Conservation (phyloP, 2,329 filamentous ascomycete genomes). For the Calonectria naviculata region DNA sequence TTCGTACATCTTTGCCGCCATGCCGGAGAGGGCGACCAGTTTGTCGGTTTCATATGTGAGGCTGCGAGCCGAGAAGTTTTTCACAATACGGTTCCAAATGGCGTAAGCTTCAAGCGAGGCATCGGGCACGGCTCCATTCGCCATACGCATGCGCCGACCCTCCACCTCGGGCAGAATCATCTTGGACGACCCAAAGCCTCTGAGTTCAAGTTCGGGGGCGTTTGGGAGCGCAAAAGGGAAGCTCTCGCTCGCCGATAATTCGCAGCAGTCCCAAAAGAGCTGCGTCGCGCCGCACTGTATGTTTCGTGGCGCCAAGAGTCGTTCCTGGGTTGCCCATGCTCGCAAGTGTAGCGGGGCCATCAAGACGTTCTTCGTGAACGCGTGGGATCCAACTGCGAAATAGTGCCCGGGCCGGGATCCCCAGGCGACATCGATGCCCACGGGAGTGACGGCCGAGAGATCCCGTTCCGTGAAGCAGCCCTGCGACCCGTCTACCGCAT, state of each 20-base stretch:
- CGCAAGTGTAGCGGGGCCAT: background rate
- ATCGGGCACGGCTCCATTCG: background rate
- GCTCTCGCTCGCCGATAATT: background rate
- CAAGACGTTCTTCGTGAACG: background rate
- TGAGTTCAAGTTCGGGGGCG: background rate
- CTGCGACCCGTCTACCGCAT: background rate
- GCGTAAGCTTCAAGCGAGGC: background rate
- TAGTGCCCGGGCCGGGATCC: background rate
- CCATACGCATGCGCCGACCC: background rate
- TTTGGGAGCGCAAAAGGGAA: background rate
- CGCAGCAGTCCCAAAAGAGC: slow-evolving; percentile 6
- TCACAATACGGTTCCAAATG: background rate
- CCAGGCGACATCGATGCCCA: background rate
- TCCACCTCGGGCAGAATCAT: background rate
- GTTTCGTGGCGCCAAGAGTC: background rate
- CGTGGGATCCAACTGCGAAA: background rate
- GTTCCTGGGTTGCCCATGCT: background rate
- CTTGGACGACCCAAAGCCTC: background rate
- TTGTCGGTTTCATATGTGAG: background rate
- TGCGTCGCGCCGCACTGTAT: background rate
- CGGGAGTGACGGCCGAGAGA: background rate
- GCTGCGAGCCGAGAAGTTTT: background rate
- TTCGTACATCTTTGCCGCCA: background rate
- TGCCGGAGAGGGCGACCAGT: background rate
- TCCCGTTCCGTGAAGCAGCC: slow-evolving; percentile 3